Conservation (phyloP, 2,329 filamentous ascomycete species). For the Bisporella sp. region DNA sequence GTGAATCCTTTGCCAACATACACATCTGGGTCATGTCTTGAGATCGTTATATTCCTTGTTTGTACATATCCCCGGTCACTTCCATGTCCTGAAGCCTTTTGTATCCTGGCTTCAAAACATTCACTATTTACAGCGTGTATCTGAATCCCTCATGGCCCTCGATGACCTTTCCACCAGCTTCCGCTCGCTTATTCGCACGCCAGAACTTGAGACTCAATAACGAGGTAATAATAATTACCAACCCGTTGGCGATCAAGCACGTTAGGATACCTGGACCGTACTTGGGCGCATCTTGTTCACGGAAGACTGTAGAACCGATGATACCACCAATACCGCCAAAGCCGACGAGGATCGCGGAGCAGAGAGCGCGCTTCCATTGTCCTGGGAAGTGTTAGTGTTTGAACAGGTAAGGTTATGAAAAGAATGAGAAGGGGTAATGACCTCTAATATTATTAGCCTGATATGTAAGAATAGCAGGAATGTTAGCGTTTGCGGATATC, state of each 20-base stretch:
- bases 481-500: constrained; percentile 59
- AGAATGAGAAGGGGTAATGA: background rate
- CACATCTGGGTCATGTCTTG: no score
- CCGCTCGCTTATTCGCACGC: constrained; percentile 26
- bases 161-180: constrained; percentile 27
- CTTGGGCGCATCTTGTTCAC: constrained; percentile 43
- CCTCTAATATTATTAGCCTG: constrained; percentile 75
- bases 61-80: no score
- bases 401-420: background rate
- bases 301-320: constrained; percentile 66
- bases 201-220: constrained; percentile 26
- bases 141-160: constrained; percentile 28
- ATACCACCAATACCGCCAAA: constrained; percentile 77
- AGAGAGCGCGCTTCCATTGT: constrained; percentile 82
- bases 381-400: background rate
- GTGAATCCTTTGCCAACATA: no score
- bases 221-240: constrained; percentile 21
- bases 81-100: no score
- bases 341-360: constrained; percentile 67
- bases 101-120: background rate
- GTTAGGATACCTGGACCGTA: constrained; percentile 33
- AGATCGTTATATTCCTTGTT: no score
- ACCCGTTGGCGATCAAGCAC: constrained; percentile 15
- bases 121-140: constrained; percentile 16
- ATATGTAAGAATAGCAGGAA: constrained; percentile 69